Percentiles rank a stretch among this genome's conserved stretches.
Evolutionary conservation across 1,139 yeast genomes (phyloP).

Genomic region (Kodamaea ohmeri): DNA sequence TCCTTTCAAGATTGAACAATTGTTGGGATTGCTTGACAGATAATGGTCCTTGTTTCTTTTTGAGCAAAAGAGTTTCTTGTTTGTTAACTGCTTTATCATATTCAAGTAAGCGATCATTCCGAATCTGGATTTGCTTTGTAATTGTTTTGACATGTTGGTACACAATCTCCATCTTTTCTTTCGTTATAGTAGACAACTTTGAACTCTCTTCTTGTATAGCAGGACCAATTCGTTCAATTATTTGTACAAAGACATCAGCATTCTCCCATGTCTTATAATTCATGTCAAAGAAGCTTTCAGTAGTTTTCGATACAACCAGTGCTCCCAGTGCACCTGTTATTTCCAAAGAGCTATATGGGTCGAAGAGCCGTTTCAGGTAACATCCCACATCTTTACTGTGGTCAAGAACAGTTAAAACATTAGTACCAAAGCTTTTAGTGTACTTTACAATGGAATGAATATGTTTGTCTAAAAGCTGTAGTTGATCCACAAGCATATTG

Average conservation of each 20-base stretch:
- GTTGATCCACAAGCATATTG: conserved; percentile 24
- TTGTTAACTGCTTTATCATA: conserved; percentile 31
- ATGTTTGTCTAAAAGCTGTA: conserved; percentile 18
- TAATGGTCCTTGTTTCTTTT: conserved; percentile 23
- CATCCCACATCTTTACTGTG: conserved; percentile 20
- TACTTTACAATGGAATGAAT: conserved; percentile 23
- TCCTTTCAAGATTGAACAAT: conserved; percentile 32
- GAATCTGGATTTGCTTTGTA: conserved; percentile 22
- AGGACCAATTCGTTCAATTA: conserved; percentile 15
- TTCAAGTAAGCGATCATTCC: conserved; percentile 35
- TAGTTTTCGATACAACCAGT: conserved; percentile 7
- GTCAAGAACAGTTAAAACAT: conserved; percentile 16
- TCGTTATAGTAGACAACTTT: conserved; percentile 15
- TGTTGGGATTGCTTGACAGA: conserved; percentile 30
- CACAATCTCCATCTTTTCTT: conserved; percentile 21
- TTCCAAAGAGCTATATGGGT: conserved; percentile 23
- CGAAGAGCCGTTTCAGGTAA: conserved; percentile 23
- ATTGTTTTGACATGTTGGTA: conserved; percentile 21
- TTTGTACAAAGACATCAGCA: conserved; percentile 18
- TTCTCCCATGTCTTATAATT: conserved; percentile 20
- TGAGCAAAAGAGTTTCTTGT: conserved; percentile 25
- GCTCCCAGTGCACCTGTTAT: conserved; percentile 4
- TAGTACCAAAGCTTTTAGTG: conserved; percentile 15
- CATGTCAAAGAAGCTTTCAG: conserved; percentile 8
- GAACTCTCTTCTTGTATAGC: conserved; percentile 19